These are phyloP conservation scores for Russula dissimulans DNA, from an alignment of 768 basidiomycete genomes.

Conservation along the genomic window DNA sequence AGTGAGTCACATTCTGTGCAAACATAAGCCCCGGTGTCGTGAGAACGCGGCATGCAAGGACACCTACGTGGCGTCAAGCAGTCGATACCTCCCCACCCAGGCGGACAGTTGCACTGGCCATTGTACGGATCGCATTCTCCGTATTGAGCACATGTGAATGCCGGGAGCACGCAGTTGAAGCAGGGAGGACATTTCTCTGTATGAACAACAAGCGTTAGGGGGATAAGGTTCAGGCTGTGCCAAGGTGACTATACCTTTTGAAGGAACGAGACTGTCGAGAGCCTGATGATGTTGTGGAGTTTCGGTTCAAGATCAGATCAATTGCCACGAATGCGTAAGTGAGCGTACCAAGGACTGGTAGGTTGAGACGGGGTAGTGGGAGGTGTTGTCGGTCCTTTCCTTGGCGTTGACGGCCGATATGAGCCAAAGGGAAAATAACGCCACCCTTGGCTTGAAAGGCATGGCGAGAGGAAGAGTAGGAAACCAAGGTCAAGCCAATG, in stretches of 20 bases:
- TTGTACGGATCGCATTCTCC: slow-evolving; percentile 86
- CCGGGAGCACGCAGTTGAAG: slow-evolving; percentile 93
- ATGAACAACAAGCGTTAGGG: background rate
- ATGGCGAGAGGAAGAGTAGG: background rate
- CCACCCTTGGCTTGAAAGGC: background rate
- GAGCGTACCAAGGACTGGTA: slow-evolving; percentile 2
- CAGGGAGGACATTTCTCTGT: slow-evolving; percentile 64
- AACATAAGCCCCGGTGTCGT: background rate
- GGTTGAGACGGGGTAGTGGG: background rate
- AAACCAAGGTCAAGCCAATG: background rate
- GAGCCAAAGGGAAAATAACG: background rate
- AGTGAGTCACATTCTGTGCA: slow-evolving; percentile 84
- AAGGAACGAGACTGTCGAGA: slow-evolving; percentile 4
- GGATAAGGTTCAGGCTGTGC: background rate
- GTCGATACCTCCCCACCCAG: slow-evolving; percentile 97
- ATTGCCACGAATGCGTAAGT: background rate
- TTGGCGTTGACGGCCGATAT: background rate
- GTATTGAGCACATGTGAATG: slow-evolving; percentile 87
- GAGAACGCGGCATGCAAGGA: background rate
- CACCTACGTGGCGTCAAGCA: slow-evolving; percentile 83
- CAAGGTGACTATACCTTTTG: background rate
- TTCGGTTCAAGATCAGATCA: background rate
- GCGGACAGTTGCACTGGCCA: slow-evolving; percentile 93
- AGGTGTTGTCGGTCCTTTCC: background rate
- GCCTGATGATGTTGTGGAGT: background rate